These are phyloP conservation scores for Neofusicoccum umdonicola DNA, from an alignment of 2,329 filamentous ascomycete species.

Conservation along the genomic window DNA sequence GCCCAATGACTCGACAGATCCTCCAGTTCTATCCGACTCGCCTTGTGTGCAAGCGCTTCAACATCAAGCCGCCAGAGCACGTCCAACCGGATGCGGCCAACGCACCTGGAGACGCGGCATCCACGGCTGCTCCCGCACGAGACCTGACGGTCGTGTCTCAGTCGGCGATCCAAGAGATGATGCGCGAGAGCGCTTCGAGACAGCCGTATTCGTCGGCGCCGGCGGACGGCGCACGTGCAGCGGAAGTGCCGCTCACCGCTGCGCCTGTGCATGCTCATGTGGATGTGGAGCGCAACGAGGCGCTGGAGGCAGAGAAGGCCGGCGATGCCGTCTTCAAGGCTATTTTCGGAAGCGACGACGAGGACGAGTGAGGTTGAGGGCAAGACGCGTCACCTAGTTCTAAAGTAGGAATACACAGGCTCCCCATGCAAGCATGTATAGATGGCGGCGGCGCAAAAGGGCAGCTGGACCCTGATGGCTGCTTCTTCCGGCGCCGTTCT, in stretches of 20 bases:
- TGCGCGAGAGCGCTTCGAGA: slow-evolving; percentile 26
- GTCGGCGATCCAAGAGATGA: slow-evolving; percentile 47
- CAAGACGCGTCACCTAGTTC: background rate
- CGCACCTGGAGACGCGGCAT: slow-evolving; percentile 18
- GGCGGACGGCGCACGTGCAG: background rate
- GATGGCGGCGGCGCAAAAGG: background rate
- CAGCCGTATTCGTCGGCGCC: slow-evolving; percentile 24
- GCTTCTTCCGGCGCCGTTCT: background rate
- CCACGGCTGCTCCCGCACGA: slow-evolving; percentile 3
- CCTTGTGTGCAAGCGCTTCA: slow-evolving; percentile 91
- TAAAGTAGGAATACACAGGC: background rate
- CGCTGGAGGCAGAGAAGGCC: slow-evolving; percentile 69
- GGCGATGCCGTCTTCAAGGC: slow-evolving; percentile 81
- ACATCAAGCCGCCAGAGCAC: slow-evolving; percentile 67
- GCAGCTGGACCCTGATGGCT: background rate
- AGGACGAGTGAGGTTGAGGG: slow-evolving; percentile 51
- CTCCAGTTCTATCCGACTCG: slow-evolving; percentile 75
- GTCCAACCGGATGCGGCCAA: background rate
- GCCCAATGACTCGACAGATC: slow-evolving; percentile 73
- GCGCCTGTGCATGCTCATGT: slow-evolving; percentile 41
- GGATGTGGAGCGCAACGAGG: slow-evolving; percentile 74
- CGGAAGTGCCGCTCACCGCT: slow-evolving; percentile 20
- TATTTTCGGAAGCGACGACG: slow-evolving; percentile 88
- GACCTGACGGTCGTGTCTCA: slow-evolving; percentile 53
- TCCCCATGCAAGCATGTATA: background rate